Percentiles rank a stretch among this genome's conserved stretches.
phyloP scores from a whole-genome alignment of 2,329 filamentous ascomycete species.

The Trichoderma koningiopsis region DNA sequence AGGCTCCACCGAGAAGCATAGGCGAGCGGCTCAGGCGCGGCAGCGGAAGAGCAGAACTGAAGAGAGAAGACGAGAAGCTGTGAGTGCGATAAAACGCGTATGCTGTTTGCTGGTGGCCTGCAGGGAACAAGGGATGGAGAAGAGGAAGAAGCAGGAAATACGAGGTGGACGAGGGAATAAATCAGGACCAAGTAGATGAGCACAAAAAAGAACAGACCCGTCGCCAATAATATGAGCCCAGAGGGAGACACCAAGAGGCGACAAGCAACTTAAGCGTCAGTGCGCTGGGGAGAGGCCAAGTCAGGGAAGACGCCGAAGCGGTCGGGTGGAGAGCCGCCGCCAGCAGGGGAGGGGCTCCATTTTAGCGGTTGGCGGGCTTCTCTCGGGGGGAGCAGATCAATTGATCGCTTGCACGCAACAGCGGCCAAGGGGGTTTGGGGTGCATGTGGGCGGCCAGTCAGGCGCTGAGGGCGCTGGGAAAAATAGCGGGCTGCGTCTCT shows the following conservation, averaged over 20 bases:
- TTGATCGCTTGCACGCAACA: background rate
- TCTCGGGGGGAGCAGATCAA: background rate
- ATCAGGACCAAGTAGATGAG: background rate
- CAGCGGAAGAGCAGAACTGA: background rate
- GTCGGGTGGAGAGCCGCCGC: constrained; percentile 7
- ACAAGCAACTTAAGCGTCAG: background rate
- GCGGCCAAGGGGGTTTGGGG: background rate
- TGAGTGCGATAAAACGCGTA: background rate
- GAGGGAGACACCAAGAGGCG: background rate
- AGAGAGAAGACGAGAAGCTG: background rate
- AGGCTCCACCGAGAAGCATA: constrained; percentile 11
- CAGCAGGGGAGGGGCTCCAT: background rate
- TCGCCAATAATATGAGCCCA: background rate
- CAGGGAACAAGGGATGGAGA: too few relatives aligned
- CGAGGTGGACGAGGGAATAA: background rate
- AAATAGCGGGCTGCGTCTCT: background rate
- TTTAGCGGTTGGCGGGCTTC: background rate
- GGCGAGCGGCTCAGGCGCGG: constrained; percentile 1
- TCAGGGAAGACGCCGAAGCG: constrained; percentile 12
- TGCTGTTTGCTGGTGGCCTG: background rate
- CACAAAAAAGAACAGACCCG: background rate
- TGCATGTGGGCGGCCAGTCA: background rate
- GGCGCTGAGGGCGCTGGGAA: background rate
- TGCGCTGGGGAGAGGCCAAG: background rate
- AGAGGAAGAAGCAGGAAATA: background rate